Conservation (phyloP, 2,329 filamentous ascomycete species). For the Colletotrichum melonis region DNA sequence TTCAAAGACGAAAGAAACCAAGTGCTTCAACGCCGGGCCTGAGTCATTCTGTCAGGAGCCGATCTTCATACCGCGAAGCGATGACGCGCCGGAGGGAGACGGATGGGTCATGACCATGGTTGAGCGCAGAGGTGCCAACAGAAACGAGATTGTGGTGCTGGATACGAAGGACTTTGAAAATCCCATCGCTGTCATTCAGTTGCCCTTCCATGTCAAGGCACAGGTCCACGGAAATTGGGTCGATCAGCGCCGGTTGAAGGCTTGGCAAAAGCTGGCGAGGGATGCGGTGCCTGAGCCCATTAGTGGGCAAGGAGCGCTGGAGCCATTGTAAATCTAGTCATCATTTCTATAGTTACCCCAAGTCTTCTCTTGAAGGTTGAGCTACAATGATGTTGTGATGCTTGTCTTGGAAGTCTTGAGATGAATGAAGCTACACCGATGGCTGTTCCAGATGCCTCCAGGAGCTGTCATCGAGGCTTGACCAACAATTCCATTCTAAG, state of each 20-base stretch:
- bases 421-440: too few relatives aligned
- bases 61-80: slow-evolving; percentile 50
- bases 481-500: too few relatives aligned
- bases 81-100: slow-evolving; percentile 49
- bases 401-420: too few relatives aligned
- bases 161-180: slow-evolving; percentile 51
- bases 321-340: neutral
- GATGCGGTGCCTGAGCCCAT: neutral
- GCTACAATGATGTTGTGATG: neutral
- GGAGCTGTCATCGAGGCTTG: neutral
- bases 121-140: slow-evolving; percentile 37
- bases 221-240: slow-evolving; percentile 49
- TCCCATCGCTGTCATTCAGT: slow-evolving; percentile 51
- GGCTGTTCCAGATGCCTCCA: too few relatives aligned
- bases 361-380: too few relatives aligned
- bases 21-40: slow-evolving; percentile 44
- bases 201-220: slow-evolving; percentile 47
- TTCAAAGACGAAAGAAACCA: neutral
- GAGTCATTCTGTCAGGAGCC: slow-evolving; percentile 54
- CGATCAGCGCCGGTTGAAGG: slow-evolving; percentile 42
- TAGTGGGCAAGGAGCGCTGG: neutral
- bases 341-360: neutral
- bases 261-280: slow-evolving; percentile 3
- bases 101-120: slow-evolving; percentile 50
- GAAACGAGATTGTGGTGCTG: slow-evolving; percentile 53